A percentile compares a stretch with the other conserved stretches of the same genome.
These are phyloP conservation scores for Salvia sclarea DNA, from an alignment of 305 asterid species.

Conservation along the genomic window DNA sequence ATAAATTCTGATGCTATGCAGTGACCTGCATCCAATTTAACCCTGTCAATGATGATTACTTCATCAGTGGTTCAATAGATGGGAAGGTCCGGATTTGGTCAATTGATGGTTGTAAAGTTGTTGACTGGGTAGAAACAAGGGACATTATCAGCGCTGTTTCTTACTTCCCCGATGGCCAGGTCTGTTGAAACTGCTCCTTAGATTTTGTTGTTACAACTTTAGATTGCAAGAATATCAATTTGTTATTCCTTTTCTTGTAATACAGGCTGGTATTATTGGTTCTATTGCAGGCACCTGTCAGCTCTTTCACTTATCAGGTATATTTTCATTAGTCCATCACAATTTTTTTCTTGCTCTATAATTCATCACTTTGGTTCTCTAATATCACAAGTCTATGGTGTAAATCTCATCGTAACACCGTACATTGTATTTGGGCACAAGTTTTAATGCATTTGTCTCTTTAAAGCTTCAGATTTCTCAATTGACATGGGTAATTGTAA, in stretches of 20 bases:
- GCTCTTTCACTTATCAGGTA: conserved; percentile 66
- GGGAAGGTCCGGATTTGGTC: conserved; percentile 92
- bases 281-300: conserved; percentile 68
- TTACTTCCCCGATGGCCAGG: conserved; percentile 81
- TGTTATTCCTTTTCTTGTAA: conserved; percentile 32
- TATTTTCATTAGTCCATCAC: conserved; percentile 8
- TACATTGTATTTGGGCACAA: background rate
- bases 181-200: conserved; percentile 33
- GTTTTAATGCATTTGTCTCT: background rate
- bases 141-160: conserved; percentile 84
- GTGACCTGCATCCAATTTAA: conserved; percentile 81
- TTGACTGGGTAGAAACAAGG: conserved; percentile 71
- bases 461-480: too few species aligned
- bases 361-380: background rate
- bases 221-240: conserved; percentile 20
- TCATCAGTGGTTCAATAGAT: conserved; percentile 87
- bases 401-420: background rate
- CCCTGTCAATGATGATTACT: conserved; percentile 65
- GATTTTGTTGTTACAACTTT: background rate
- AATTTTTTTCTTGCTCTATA: background rate
- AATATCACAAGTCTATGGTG: background rate
- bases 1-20: conserved; percentile 42
- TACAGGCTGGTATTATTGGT: conserved; percentile 81
- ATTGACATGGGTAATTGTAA: too few species aligned
- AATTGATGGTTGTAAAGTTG: conserved; percentile 58